Base-by-base conservation (phyloP, 768 basidiomycete species). In the Auricularia auricula-judae region DNA sequence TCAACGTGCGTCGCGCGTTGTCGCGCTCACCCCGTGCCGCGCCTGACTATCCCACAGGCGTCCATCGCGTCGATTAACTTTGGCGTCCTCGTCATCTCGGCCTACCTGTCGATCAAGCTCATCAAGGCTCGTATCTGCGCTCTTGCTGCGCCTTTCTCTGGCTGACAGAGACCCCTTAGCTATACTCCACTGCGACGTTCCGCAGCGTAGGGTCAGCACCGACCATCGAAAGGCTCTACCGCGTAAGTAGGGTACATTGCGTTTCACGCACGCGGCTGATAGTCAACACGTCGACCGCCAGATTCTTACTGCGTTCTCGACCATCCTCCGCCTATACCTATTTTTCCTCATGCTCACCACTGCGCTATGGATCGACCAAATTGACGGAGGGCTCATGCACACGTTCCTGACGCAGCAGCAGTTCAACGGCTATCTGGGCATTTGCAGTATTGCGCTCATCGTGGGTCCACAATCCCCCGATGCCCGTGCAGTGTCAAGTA, bases 261-360 rank as follows among this genome's bases (percentile, higher is more conserved):
- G 8, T 44, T 23, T 8, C 58, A 23, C 14, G 54, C 18, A 4
- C 29, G 21, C 61, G 53, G 56, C 8, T 43, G 61, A 47, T 60
- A 58, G 29, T 29, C 29, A 29, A 29, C 29, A 43, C 35, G 47
- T 33, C 35, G 12, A 34, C 21, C 21, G 2, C 3, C 62, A 84
- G 82, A 71, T 82, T 61, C 75, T 80, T n/a, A 75, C 83, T 16
- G 70, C 80, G 42, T 78, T 84, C 65, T 81, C 77, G 4, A 82
- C 80, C 36, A 74, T 70, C 65, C 68, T 84, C 12, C 82, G 83
- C 39, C 75, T 84, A 3, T 71, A 80, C 1, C 72, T 73, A 4
- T 84, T 85, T 71, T 83, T 85, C 68, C 75, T 75, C 2, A 53
- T 84, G 4, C 77, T 79, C 5, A 77, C 79, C 16, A 74, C 78